These are phyloP conservation scores for Pseudomassariella vexata DNA, from an alignment of 2,329 filamentous ascomycete species.

Conservation along the genomic window DNA sequence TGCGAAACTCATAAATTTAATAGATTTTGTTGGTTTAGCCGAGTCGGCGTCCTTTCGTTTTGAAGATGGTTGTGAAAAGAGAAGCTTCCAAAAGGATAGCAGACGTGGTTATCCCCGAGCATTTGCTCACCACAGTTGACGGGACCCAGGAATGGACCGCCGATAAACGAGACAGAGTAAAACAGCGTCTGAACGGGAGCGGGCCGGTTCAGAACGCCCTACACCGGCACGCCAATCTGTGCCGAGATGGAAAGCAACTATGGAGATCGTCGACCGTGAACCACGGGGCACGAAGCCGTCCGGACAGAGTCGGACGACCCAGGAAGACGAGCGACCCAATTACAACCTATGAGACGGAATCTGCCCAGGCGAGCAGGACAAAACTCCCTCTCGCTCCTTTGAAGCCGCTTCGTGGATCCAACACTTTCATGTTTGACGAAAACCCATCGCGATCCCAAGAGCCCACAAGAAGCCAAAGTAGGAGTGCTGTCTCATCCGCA, in stretches of 20 bases:
- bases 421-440: too few species aligned
- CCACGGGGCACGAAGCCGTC: background rate
- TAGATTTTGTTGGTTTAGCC: too few species aligned
- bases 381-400: too few species aligned
- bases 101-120: constrained; percentile 4
- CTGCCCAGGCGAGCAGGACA: too few species aligned
- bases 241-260: too few species aligned
- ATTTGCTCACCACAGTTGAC: constrained; percentile 2
- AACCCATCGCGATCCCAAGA: too few species aligned
- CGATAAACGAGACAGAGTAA: background rate
- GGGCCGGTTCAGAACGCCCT: background rate
- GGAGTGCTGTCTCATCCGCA: too few species aligned
- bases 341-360: background rate
- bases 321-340: constrained; percentile 4
- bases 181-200: background rate
- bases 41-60: too few species aligned
- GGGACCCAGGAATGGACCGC: constrained; percentile 5
- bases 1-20: too few species aligned
- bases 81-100: constrained; percentile 4
- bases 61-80: background rate
- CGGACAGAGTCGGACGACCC: background rate
- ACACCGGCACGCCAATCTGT: background rate
- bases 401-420: too few species aligned
- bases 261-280: too few species aligned
- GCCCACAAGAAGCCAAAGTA: too few species aligned